These are phyloP conservation scores for Linum usitatissimum DNA, from an alignment of 345 rosid genomes.

Conservation along the genomic window DNA sequence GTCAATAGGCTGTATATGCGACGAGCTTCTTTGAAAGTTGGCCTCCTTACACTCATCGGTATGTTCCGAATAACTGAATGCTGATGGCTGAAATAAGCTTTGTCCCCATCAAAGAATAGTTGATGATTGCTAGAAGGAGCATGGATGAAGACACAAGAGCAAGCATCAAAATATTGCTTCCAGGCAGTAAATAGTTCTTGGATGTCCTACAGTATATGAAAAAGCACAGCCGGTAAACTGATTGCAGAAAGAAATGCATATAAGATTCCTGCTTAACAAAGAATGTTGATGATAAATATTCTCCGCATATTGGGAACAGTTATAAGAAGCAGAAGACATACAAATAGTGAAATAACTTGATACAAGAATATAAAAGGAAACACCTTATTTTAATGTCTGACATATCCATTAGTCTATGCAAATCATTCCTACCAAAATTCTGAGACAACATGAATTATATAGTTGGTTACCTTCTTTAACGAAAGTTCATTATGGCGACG, in stretches of 20 bases:
- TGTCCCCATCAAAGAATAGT: slow-evolving; percentile 58
- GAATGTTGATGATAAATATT: neutral
- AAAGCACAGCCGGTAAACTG: neutral
- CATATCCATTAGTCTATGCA: neutral
- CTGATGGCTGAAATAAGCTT: slow-evolving; percentile 52
- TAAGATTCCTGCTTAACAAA: neutral
- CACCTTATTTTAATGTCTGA: no score
- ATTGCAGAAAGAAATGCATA: neutral
- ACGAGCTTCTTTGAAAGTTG: slow-evolving; percentile 78
- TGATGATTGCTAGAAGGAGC: slow-evolving; percentile 83
- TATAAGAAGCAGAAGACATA: neutral
- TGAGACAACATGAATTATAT: neutral
- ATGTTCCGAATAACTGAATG: slow-evolving; percentile 39
- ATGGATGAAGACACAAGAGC: slow-evolving; percentile 54
- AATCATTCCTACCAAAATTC: neutral
- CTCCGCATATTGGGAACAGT: neutral
- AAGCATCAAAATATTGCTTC: slow-evolving; percentile 85
- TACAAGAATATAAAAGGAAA: neutral
- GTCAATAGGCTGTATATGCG: slow-evolving; percentile 61
- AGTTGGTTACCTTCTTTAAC: slow-evolving; percentile 64
- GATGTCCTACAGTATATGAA: slow-evolving; percentile 44
- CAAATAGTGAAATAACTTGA: neutral
- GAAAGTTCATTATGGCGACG: slow-evolving; percentile 89
- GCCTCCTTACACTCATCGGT: slow-evolving; percentile 67
- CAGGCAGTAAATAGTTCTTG: slow-evolving; percentile 80